Base-by-base conservation (phyloP, 345 rosid genomes). In the Lepidium didymum region DNA sequence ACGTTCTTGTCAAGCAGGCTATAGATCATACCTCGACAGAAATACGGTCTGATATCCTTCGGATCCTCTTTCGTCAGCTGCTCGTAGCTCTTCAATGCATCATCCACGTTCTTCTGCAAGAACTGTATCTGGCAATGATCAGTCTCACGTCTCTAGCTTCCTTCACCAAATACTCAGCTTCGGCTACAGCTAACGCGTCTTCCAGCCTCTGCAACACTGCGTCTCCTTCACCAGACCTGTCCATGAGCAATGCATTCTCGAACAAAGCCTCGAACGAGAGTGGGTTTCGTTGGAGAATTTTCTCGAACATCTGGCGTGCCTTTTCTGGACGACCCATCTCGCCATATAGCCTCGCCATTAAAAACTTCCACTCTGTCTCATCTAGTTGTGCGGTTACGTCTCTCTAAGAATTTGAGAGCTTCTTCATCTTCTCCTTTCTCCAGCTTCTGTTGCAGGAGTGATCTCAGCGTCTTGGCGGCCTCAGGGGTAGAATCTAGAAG, bases 241-340 rank as follows among this genome's bases (percentile, higher is more conserved):
- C 92, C 98, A 89, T 89, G 36, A 89, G 62, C 69, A 92, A 77
- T 2, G 98, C 94, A 34, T 87, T 92, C 85, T 92, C 98, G 36
- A 90, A 93, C 72, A 93, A 70, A 2, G 92, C 96, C 78, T 93
- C 96, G n/a, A 90, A 93, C 11, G 86, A 88, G 13, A 93, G 67
- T 4, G 98, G 97, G 62, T 93, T 83, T 27, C 62, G 11, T 2
- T 51, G 56, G 7, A 93, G 96, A 80, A 93, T 88, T 80, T 93
- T 88, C 44, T 93, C 97, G 62, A 93, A 93, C 87, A 84, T 66
- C 0, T 79, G 68, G 75, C 96, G 96, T 55, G 97, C 97, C 25
- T 86, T 69, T 25, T 77, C 77, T 1, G 68, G 62, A 16, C 80
- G 83, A 21, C 97, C 90, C 85, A 86, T 79, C 35, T 93, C 92